Percentiles rank a stretch among this genome's conserved stretches.
These are phyloP conservation scores for Sporothrix pallida DNA, from an alignment of 2,329 filamentous ascomycete species.

Conservation along the genomic window DNA sequence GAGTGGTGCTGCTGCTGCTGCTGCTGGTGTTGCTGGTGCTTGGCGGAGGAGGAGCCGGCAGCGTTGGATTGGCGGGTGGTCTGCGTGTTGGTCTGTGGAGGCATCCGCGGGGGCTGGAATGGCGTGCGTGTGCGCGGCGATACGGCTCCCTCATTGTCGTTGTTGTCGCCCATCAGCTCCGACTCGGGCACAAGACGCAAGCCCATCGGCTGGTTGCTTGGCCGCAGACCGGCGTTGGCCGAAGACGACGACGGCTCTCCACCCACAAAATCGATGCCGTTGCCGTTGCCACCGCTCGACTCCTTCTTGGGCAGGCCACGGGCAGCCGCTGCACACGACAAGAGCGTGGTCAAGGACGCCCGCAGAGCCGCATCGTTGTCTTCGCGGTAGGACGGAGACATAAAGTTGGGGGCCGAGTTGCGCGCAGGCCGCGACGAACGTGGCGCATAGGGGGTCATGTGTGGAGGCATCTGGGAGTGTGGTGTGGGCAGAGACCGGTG, in stretches of 20 bases:
- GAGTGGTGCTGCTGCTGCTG: constrained; percentile 36
- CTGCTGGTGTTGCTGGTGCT: constrained; percentile 12
- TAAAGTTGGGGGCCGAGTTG: constrained; percentile 63
- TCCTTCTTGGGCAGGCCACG: constrained; percentile 75
- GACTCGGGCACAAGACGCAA: constrained; percentile 66
- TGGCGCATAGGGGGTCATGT: constrained; percentile 36
- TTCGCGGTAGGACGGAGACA: constrained; percentile 76
- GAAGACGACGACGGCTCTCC: constrained; percentile 45
- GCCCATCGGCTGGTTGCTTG: constrained; percentile 61
- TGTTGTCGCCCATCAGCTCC: constrained; percentile 53
- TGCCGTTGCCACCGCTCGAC: constrained; percentile 42
- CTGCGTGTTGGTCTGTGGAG: background rate
- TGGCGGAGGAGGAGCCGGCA: background rate
- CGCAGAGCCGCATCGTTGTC: constrained; percentile 93
- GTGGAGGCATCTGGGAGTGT: background rate
- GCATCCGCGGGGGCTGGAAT: constrained; percentile 38
- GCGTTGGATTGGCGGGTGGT: background rate
- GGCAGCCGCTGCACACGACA: constrained; percentile 93
- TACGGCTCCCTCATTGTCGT: constrained; percentile 39
- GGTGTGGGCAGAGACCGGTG: constrained; percentile 58
- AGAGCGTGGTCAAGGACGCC: constrained; percentile 89
- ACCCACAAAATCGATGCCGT: constrained; percentile 7
- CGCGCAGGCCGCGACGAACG: constrained; percentile 50
- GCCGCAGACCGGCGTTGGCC: constrained; percentile 51
- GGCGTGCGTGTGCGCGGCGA: constrained; percentile 30